Conservation (phyloP, 2,329 filamentous ascomycete species). For the Fusarium siculi region DNA sequence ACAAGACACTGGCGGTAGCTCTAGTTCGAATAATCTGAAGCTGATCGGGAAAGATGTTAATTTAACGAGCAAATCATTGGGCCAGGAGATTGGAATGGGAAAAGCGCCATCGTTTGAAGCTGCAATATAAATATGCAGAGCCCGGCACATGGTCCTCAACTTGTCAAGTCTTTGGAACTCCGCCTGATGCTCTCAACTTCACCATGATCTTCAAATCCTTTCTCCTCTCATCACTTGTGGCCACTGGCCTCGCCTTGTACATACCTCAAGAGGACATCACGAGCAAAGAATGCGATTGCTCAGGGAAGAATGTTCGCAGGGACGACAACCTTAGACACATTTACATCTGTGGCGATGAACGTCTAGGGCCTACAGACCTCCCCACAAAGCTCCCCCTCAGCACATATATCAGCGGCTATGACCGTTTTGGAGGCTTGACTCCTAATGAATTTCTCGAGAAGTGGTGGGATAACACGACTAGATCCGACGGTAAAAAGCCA, state of each 20-base stretch:
- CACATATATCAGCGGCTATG: conserved; percentile 16
- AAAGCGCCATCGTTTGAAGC: rapidly evolving
- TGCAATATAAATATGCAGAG: background rate
- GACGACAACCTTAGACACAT: background rate
- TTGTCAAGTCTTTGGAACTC: rapidly evolving
- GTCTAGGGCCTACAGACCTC: conserved; percentile 12
- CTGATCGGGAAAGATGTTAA: background rate
- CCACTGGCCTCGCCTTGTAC: background rate
- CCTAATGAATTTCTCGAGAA: conserved; percentile 19
- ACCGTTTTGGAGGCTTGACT: conserved; percentile 23
- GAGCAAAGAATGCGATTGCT: background rate
- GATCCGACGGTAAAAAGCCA: background rate
- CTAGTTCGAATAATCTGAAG: background rate
- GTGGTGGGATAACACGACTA: conserved; percentile 15
- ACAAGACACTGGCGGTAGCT: background rate
- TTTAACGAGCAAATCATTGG: background rate
- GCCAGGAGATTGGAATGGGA: background rate
- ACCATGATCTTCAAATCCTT: conserved; percentile 11
- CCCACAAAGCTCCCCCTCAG: conserved; percentile 20
- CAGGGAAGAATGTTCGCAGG: too few relatives aligned
- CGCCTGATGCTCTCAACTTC: too few relatives aligned
- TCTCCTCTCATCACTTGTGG: conserved; percentile 6
- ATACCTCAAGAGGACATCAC: background rate
- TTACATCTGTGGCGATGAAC: conserved; percentile 23
- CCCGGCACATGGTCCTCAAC: too few relatives aligned